Conservation (phyloP, 2,329 filamentous ascomycete genomes). For the Aspergillus sp. region DNA sequence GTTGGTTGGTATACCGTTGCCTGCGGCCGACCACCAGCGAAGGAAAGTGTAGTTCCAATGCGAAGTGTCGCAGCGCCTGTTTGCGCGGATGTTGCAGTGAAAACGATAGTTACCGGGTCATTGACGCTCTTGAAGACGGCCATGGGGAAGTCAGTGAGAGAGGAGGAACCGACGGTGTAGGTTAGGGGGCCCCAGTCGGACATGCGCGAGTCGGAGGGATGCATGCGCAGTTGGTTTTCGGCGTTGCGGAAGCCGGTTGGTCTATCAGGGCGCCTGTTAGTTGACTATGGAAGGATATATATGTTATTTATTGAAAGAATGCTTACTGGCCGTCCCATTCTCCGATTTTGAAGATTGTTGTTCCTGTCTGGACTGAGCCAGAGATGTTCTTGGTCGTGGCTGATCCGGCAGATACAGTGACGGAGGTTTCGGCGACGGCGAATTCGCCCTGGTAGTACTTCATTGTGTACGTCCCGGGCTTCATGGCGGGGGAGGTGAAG, state of each 20-base stretch:
- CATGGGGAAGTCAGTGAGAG: conserved; percentile 61
- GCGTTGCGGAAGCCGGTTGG: conserved; percentile 66
- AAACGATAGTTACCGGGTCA: conserved; percentile 60
- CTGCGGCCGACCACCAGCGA: conserved; percentile 59
- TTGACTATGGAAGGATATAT: background rate
- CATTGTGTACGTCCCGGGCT: conserved; percentile 68
- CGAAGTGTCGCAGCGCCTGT: conserved; percentile 58
- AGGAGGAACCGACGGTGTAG: conserved; percentile 60
- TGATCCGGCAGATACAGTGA: conserved; percentile 52
- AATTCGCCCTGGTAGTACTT: conserved; percentile 63
- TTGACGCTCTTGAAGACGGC: conserved; percentile 63
- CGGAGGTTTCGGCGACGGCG: conserved; percentile 51
- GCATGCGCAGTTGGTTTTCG: conserved; percentile 66
- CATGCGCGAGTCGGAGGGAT: conserved; percentile 67
- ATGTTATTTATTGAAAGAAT: too few species aligned
- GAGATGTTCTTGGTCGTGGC: conserved; percentile 53
- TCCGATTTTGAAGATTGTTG: conserved; percentile 63
- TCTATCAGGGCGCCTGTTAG: conserved; percentile 12
- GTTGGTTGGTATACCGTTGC: conserved; percentile 33
- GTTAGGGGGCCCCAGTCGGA: conserved; percentile 59
- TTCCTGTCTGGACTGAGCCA: conserved; percentile 48
- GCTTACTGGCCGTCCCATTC: conserved; percentile 60
- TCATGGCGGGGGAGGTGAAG: conserved; percentile 67
- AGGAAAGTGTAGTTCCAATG: conserved; percentile 64
- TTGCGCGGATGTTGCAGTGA: conserved; percentile 54